Conservation (phyloP, 495 filamentous ascomycete species). For the Hypoxylon rickii region DNA sequence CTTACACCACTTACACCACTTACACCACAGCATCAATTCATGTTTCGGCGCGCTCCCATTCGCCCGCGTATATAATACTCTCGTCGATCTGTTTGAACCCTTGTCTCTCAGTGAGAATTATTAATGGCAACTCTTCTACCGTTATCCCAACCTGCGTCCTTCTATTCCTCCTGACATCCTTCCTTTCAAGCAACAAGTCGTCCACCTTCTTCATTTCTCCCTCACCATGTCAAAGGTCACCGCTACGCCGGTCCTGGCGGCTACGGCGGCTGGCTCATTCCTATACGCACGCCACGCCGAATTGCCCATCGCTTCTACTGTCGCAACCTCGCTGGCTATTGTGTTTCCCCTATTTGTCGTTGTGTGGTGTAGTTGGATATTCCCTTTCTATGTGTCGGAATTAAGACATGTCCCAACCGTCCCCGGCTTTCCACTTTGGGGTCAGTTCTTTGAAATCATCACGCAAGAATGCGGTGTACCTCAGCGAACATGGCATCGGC, state of each 20-base stretch:
- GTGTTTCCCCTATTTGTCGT: slow-evolving; percentile 31
- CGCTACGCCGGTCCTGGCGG: slow-evolving; percentile 23
- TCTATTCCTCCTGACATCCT: neutral
- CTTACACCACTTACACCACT: slow-evolving; percentile 18
- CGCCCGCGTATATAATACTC: slow-evolving; percentile 28
- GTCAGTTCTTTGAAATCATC: slow-evolving; percentile 48
- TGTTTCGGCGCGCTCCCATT: slow-evolving; percentile 17
- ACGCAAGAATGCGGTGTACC: slow-evolving; percentile 45
- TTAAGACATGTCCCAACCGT: slow-evolving; percentile 50
- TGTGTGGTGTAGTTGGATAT: slow-evolving; percentile 45
- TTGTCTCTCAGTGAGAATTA: neutral
- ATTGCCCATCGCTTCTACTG: slow-evolving; percentile 11
- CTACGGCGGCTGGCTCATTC: slow-evolving; percentile 29
- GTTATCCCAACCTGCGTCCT: slow-evolving; percentile 18
- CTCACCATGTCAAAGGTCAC: slow-evolving; percentile 31
- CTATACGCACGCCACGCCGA: slow-evolving; percentile 31
- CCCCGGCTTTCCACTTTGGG: slow-evolving; percentile 50
- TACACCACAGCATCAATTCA: slow-evolving; percentile 20
- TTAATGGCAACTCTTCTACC: neutral
- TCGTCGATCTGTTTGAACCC: slow-evolving; percentile 19
- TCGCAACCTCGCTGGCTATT: slow-evolving; percentile 17
- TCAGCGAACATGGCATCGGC: slow-evolving; percentile 48
- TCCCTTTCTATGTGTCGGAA: slow-evolving; percentile 49
- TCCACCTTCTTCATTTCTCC: neutral
- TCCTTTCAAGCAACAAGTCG: no score